These are phyloP conservation scores for Echinochloa phyllopogon DNA, from an alignment of 176 grass and related monocot species.

Conservation along the genomic window DNA sequence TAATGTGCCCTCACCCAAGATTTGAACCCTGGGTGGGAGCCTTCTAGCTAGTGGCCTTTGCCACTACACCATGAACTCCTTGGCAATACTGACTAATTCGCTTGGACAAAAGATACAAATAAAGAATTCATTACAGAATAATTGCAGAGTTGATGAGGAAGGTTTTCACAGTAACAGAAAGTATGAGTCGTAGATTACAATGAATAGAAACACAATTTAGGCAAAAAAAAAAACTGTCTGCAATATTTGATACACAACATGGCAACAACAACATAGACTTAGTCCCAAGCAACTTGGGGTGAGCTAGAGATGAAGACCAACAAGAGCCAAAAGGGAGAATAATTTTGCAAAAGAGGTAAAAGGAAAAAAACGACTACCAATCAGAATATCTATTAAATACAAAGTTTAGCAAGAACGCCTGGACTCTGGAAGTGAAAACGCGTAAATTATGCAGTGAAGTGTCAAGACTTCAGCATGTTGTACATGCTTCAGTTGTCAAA, in stretches of 20 bases:
- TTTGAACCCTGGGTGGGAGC: too few species aligned
- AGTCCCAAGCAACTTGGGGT: neutral
- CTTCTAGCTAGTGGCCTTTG: too few species aligned
- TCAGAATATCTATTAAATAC: slow-evolving; percentile 7
- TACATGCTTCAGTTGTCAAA: neutral
- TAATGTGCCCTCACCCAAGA: too few species aligned
- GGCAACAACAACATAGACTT: neutral
- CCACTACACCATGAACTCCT: too few species aligned
- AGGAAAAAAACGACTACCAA: neutral
- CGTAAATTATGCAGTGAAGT: neutral
- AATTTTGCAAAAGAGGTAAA: neutral
- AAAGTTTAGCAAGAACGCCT: too few species aligned
- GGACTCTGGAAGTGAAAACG: too few species aligned
- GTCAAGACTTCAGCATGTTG: slow-evolving; percentile 18
- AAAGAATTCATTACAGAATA: slow-evolving; percentile 12
- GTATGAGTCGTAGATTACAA: neutral
- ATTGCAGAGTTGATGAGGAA: neutral
- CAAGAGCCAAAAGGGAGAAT: neutral
- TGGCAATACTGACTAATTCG: neutral
- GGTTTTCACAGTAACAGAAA: neutral
- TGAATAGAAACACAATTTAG: slow-evolving; percentile 9
- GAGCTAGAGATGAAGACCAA: neutral
- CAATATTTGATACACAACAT: neutral
- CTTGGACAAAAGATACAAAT: slow-evolving; percentile 11
- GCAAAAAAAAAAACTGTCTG: neutral